Base-by-base conservation (phyloP, 164 flowering plant species). In the Annona cherimola region DNA sequence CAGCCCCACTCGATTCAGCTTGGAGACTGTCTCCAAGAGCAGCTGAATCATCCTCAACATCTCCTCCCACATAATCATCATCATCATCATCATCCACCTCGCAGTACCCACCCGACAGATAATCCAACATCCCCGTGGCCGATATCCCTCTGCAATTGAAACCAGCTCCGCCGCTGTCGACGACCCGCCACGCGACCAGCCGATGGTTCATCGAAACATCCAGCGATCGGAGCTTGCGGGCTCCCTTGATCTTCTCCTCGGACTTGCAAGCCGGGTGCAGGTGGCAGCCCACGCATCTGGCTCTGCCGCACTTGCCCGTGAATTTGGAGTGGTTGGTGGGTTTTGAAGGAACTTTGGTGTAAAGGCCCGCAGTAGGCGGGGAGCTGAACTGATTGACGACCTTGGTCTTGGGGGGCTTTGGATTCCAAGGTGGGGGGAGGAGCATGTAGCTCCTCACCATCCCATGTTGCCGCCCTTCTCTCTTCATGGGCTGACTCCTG, bases 271-370 rank as follows among this genome's bases (percentile, higher is more conserved):
- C 81, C 0, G 94, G 94, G 62, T 74, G 81, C 7, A 62, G 0
- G 61, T 88, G 93, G 66, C 94, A 88, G 0, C 45, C 80, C 4
- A 3, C 1, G 77, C 91, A 89, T 69, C 77, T 70, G 6, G 82
- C 59, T 57, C 45, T 68, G 18, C 84, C 77, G 69, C 92, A 90
- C 67, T 80, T 86, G 2, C 94, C 89, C 1, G 97, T 86, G 85
- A 81, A 90, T 82, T 91, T 91, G 65, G 97, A 90, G 80, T 93
- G 96, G 74, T 91, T 91, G 42, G 90, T 86, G 43, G 98, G 98
- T 80, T 88, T 90, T 1, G 83, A 39, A 0, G 88, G 55, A 18
- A 83, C 95, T 74, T 77, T 85, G n/a, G 83, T 70, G 85, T 82
- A 91, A 1, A 74, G 0, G 5, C 98, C 91, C 3, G 94, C 90